Evolutionary conservation across 768 basidiomycete species (phyloP).

Genomic region (Lanmaoa pseudosensibilis): DNA sequence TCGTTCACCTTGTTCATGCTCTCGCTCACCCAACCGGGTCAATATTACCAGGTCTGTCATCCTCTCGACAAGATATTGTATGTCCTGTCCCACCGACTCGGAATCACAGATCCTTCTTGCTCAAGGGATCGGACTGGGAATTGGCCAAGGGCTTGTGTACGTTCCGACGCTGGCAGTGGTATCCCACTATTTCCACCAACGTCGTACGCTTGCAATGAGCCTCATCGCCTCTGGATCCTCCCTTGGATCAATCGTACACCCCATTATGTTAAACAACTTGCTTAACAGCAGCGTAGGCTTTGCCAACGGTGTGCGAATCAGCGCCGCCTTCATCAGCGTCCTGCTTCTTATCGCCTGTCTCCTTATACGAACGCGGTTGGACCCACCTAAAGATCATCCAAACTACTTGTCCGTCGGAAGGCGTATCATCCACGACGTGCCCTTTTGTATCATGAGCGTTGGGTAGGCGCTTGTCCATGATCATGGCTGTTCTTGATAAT

Average conservation of each 20-base stretch:
- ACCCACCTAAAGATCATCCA: constrained; percentile 22
- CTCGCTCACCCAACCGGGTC: constrained; percentile 41
- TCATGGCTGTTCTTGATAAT: neutral
- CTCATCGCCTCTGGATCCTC: constrained; percentile 41
- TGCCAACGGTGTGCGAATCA: constrained; percentile 47
- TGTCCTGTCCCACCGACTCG: no score
- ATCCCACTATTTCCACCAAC: constrained; percentile 45
- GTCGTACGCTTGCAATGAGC: constrained; percentile 47
- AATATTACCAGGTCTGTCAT: constrained; percentile 49
- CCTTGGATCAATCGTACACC: constrained; percentile 27
- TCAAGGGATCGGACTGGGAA: no score
- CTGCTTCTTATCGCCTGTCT: constrained; percentile 36
- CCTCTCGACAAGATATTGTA: no score
- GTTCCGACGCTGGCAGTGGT: constrained; percentile 45
- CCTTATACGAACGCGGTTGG: constrained; percentile 41
- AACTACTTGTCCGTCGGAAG: constrained; percentile 20
- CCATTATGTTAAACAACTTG: constrained; percentile 33
- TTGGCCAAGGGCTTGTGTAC: constrained; percentile 47
- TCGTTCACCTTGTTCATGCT: constrained; percentile 44
- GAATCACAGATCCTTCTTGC: no score
- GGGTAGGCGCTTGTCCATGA: constrained; percentile 17
- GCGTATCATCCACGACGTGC: constrained; percentile 15
- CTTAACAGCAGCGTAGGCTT: constrained; percentile 34
- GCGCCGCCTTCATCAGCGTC: constrained; percentile 42
- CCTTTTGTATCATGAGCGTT: constrained; percentile 17